These are phyloP conservation scores for Boletellus dicymbophilus DNA, from an alignment of 1,284 basidiomycete species.

Conservation along the genomic window DNA sequence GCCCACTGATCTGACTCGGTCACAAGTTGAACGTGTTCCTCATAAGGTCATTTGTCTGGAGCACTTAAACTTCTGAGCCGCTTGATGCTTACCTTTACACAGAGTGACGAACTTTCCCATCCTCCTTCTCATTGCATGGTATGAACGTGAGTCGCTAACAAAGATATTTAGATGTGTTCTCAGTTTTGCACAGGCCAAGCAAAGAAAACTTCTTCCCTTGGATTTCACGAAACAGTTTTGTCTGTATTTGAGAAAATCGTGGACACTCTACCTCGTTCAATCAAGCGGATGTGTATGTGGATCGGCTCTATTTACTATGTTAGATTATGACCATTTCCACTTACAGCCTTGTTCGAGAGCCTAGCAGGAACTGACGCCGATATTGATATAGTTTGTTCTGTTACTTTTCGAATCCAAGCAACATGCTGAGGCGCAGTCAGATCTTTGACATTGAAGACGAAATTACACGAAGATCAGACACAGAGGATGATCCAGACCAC, in stretches of 20 bases:
- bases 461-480: constrained; percentile 5
- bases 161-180: not conserved
- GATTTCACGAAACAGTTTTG: constrained; percentile 72
- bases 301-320: not conserved
- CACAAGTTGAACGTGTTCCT: constrained; percentile 82
- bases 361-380: constrained; percentile 73
- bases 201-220: constrained; percentile 59
- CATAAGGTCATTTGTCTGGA: constrained; percentile 53
- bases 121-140: constrained; percentile 78
- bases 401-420: not conserved
- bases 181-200: constrained; percentile 48
- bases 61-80: not conserved
- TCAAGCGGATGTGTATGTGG: constrained; percentile 72
- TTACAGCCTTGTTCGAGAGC: constrained; percentile 77
- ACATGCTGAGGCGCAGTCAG: constrained; percentile 34
- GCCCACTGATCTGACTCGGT: constrained; percentile 11
- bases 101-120: constrained; percentile 86
- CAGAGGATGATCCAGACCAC: constrained; percentile 11
- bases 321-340: constrained; percentile 10
- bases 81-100: constrained; percentile 10
- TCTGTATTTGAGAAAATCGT: constrained; percentile 67
- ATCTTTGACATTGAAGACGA: constrained; percentile 75
- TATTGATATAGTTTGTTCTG: constrained; percentile 65
- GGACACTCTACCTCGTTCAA: constrained; percentile 68
- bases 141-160: constrained; percentile 58